Conservation (phyloP, 2,329 filamentous ascomycete species). For the Chaetothyriales sp. region DNA sequence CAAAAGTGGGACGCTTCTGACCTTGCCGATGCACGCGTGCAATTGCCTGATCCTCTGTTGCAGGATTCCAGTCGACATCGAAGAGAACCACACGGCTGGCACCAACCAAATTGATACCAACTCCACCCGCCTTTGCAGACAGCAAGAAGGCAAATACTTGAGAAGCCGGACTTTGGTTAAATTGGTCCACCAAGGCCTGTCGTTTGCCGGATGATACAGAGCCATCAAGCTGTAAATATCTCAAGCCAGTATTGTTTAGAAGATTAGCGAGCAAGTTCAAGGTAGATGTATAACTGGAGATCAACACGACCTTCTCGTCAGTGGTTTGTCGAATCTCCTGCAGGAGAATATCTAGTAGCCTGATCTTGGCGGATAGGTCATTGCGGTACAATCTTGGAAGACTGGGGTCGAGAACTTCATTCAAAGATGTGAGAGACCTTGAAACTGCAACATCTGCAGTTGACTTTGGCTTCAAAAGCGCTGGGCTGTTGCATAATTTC, state of each 20-base stretch:
- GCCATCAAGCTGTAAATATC: conserved; percentile 54
- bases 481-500: conserved; percentile 59
- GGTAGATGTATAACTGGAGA: conserved; percentile 63
- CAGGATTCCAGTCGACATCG: conserved; percentile 63
- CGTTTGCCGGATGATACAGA: conserved; percentile 48
- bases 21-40: conserved; percentile 59
- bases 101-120: conserved; percentile 55
- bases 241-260: conserved; percentile 43
- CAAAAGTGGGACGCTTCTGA: conserved; percentile 51
- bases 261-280: conserved; percentile 51
- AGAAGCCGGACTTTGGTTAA: conserved; percentile 45
- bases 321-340: conserved; percentile 46
- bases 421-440: conserved; percentile 30
- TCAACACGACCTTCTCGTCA: conserved; percentile 55
- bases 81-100: conserved; percentile 56
- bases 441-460: conserved; percentile 33
- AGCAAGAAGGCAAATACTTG: conserved; percentile 53
- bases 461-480: conserved; percentile 39
- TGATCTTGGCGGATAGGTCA: conserved; percentile 49
- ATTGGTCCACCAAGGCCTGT: conserved; percentile 53
- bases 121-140: conserved; percentile 56
- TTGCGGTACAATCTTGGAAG: conserved; percentile 39
- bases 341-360: conserved; percentile 50
- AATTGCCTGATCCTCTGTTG: conserved; percentile 59
- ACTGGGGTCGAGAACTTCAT: conserved; percentile 40